Conservation (phyloP, 768 basidiomycete species). For the Tylopilus intermedius region DNA sequence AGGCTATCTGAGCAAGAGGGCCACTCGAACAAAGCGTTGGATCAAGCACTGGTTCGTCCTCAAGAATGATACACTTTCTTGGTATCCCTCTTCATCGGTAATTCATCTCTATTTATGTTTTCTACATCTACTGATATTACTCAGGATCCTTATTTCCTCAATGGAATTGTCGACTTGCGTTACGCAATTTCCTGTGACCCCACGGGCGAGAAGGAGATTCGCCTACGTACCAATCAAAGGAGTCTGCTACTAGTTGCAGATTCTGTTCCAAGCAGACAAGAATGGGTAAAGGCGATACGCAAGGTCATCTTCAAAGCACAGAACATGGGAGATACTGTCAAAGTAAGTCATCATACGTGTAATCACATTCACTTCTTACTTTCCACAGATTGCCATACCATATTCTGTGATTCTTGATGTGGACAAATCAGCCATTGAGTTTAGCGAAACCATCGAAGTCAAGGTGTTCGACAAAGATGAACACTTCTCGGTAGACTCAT, state of each 20-base stretch:
- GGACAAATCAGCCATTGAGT: conserved; percentile 88
- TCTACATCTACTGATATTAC: conserved; percentile 3
- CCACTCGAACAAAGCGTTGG: conserved; percentile 86
- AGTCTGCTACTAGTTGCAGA: conserved; percentile 68
- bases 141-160: conserved; percentile 96
- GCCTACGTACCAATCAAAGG: conserved; percentile 79
- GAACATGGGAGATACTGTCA: conserved; percentile 94
- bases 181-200: conserved; percentile 90
- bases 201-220: conserved; percentile 70
- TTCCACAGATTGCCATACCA: conserved; percentile 80
- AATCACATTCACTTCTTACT: conserved; percentile 4
- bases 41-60: conserved; percentile 95
- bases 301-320: conserved; percentile 95
- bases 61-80: conserved; percentile 92
- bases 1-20: conserved; percentile 82
- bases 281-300: conserved; percentile 94
- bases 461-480: conserved; percentile 82
- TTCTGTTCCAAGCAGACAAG: conserved; percentile 77
- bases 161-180: conserved; percentile 91
- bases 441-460: conserved; percentile 93
- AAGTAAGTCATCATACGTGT: conserved; percentile 43
- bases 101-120: conserved; percentile 19
- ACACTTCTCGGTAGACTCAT: conserved; percentile 75
- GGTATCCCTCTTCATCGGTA: conserved; percentile 94
- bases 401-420: conserved; percentile 86